phyloP scores from a whole-genome alignment of 2,329 filamentous ascomycete genomes.

The Aureobasidium sp. region DNA sequence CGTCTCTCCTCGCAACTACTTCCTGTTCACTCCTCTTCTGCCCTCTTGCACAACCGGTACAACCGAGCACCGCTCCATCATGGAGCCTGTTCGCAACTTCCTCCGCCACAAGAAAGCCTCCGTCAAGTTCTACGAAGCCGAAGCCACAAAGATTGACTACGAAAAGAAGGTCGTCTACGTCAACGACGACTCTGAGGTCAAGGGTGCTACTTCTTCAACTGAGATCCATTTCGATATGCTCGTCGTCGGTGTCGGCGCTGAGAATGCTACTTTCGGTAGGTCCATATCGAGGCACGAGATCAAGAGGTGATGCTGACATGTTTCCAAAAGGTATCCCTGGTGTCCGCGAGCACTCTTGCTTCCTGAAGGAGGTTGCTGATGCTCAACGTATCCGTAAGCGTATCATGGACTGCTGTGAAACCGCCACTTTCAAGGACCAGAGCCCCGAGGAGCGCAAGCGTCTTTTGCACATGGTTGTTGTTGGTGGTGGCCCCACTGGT shows the following conservation, averaged over 20 bases:
- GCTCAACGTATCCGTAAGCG: slow-evolving; percentile 94
- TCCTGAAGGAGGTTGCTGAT: slow-evolving; percentile 96
- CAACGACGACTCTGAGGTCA: slow-evolving; percentile 86
- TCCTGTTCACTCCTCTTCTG: slow-evolving; percentile 95
- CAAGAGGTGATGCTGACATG: not conserved
- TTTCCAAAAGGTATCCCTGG: slow-evolving; percentile 62
- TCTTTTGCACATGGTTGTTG: slow-evolving; percentile 90
- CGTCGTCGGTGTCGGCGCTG: slow-evolving; percentile 90
- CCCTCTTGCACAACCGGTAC: slow-evolving; percentile 96
- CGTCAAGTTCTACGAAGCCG: slow-evolving; percentile 96
- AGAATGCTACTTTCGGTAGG: slow-evolving; percentile 92
- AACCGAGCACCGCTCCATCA: slow-evolving; percentile 98
- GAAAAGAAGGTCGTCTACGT: slow-evolving; percentile 83
- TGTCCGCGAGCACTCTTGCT: slow-evolving; percentile 90
- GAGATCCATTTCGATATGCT: slow-evolving; percentile 98
- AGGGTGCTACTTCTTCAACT: slow-evolving; percentile 70
- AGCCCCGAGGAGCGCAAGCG: slow-evolving; percentile 78
- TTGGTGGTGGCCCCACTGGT: slow-evolving; percentile 82
- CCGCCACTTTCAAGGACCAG: slow-evolving; percentile 97
- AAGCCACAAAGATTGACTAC: slow-evolving; percentile 90
- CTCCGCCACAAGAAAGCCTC: slow-evolving; percentile 87
- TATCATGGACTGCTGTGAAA: slow-evolving; percentile 99
- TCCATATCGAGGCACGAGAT: slow-evolving; percentile 8
- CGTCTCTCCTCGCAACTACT: slow-evolving; percentile 97
- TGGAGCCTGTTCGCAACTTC: slow-evolving; percentile 97